Conservation (phyloP, 108 stramenopile genomes). For the Nitzschia sp. region DNA sequence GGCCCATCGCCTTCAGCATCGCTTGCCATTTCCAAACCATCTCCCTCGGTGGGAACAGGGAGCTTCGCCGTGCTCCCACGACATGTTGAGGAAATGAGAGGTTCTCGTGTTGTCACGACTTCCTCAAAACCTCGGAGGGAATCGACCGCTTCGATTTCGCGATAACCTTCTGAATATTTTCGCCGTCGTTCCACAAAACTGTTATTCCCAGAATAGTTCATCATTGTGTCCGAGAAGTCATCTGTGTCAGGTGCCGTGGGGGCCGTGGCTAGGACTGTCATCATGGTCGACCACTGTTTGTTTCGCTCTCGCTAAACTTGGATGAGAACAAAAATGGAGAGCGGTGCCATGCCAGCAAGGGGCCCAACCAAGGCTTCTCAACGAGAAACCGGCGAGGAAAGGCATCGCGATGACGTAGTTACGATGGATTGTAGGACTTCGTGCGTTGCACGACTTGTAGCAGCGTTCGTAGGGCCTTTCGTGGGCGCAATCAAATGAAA, state of each 20-base stretch:
- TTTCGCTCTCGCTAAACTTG: too few relatives aligned
- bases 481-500: too few relatives aligned
- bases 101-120: slow-evolving; percentile 1
- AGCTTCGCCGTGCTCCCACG: not conserved
- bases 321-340: too few relatives aligned
- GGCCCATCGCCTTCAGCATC: not conserved
- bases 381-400: too few relatives aligned
- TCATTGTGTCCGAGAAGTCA: too few relatives aligned
- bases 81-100: not conserved
- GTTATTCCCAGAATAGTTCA: not conserved
- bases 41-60: not conserved
- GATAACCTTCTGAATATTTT: slow-evolving; percentile 19
- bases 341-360: too few relatives aligned
- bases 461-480: too few relatives aligned
- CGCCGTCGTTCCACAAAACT: not conserved
- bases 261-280: not conserved
- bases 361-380: too few relatives aligned
- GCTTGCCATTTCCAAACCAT: not conserved
- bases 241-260: not conserved
- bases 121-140: not conserved
- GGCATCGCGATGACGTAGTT: too few relatives aligned
- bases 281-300: not conserved
- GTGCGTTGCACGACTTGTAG: too few relatives aligned
- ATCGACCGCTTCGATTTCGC: slow-evolving; percentile 10
- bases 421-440: too few relatives aligned